Evolutionary conservation across 2,329 filamentous ascomycete species (phyloP), one percentile per base, ranked within the genome.

Genomic region (Claviceps sp.): DNA sequence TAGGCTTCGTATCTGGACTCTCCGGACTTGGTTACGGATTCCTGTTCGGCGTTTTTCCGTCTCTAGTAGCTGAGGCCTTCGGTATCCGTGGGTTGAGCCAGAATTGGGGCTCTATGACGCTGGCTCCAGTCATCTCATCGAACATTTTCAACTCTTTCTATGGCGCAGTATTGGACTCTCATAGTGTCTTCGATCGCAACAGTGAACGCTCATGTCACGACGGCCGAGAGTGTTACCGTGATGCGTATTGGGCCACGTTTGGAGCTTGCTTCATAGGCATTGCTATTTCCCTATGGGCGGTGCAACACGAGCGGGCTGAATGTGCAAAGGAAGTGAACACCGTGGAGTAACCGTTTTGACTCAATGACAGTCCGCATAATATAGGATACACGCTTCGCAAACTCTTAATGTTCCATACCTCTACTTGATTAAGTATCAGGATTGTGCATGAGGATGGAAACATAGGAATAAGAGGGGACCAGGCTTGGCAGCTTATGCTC

Each of bases 91-190:
- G 90, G 1, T 74, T 98, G 47, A 89, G 85, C 52, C 88, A 95
- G 63, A 98, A 97, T 63, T 98, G 93, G 91, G 93, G 93, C 14
- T 85, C 86, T 60, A 94, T 98, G 82, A 96, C 88, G 0, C 73
- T 96, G 47, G 85, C 88, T 2, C 90, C 91, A 0, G 88, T 95
- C 2, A 68, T 95, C 30, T 89, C 84, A 8, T 90, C 88, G 48
- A 95, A 97, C 60, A 67, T 95, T 22, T 97, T 95, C 75, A 98
- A 97, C 64, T 70, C 96, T 1, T 81, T 93, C 53, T 98, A 97
- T 64, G 93, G 93, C 48, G 70, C 67, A 16, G 82, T 95, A 0
- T 94, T 88, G 59, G 93, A 98, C 64, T 70, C 72, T 8, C 89
- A 96, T 66, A 90, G 85, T 22, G 69, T 83, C 37, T 70, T 88